A percentile compares a stretch with the other conserved stretches of the same genome.
Conservation (phyloP, 371 early-diverging fungal genomes). For the Rhizomucor miehei region DNA sequence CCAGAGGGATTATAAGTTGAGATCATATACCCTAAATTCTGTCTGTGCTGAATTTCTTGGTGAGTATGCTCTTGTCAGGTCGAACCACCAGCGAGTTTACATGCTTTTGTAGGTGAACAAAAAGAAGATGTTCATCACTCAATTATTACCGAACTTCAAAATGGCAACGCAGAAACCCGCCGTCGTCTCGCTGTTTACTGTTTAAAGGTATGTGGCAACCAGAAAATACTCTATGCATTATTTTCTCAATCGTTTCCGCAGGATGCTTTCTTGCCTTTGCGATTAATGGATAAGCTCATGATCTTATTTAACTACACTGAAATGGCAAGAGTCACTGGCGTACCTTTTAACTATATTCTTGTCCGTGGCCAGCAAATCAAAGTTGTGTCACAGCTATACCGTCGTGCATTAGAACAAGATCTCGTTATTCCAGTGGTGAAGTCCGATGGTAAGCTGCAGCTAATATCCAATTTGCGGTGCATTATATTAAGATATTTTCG, state of each 20-base stretch:
- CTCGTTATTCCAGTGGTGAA: conserved; percentile 93
- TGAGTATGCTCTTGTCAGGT: no score
- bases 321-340: conserved; percentile 98
- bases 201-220: conserved; percentile 62
- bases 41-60: conserved; percentile 97
- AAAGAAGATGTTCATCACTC: conserved; percentile 99
- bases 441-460: conserved; percentile 54
- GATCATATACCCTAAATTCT: conserved; percentile 97
- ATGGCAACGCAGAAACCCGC: conserved; percentile 95
- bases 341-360: conserved; percentile 96
- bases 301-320: conserved; percentile 97
- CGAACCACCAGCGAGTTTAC: no score
- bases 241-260: conserved; percentile 11
- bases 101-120: conserved; percentile 76
- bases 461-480: background rate
- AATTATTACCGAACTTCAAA: conserved; percentile 96
- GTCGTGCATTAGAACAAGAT: conserved; percentile 83
- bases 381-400: conserved; percentile 96
- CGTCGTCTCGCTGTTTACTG: conserved; percentile 98
- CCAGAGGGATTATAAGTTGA: conserved; percentile 96
- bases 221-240: background rate
- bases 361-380: conserved; percentile 98
- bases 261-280: conserved; percentile 98
- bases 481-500: background rate
- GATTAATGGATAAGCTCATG: conserved; percentile 98